These are phyloP conservation scores for Monoraphidium neglectum DNA, from an alignment of 139 green algal genomes.

Conservation along the genomic window DNA sequence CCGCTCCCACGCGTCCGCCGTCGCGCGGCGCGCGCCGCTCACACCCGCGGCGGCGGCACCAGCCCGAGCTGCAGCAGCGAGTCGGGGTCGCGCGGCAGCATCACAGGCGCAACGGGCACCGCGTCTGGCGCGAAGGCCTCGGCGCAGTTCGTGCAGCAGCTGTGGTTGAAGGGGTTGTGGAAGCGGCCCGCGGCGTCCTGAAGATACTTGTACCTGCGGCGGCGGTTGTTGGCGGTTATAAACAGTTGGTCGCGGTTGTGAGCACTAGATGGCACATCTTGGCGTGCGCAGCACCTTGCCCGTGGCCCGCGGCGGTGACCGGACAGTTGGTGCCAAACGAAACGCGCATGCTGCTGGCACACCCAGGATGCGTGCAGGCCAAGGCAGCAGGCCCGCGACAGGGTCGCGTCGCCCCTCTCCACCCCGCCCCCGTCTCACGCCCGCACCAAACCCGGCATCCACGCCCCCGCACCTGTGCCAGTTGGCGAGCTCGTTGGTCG, in stretches of 20 bases:
- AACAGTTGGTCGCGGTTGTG: not conserved
- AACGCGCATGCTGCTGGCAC: too few species aligned
- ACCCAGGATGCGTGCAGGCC: too few species aligned
- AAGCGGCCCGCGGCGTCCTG: constrained; percentile 71
- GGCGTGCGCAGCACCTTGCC: too few species aligned
- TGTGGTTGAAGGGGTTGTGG: constrained; percentile 87
- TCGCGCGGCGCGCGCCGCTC: too few species aligned
- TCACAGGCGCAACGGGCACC: constrained; percentile 13
- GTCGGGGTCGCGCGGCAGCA: constrained; percentile 6
- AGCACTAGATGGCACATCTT: too few species aligned
- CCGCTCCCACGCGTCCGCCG: too few species aligned
- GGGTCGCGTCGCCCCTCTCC: not conserved
- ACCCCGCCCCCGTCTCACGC: not conserved
- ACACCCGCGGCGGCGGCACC: not conserved
- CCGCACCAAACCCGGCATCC: not conserved
- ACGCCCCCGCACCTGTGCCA: constrained; percentile 68
- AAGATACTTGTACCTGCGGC: constrained; percentile 81
- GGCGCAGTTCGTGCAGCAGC: constrained; percentile 56
- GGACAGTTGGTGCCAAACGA: not conserved
- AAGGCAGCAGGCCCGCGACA: not conserved
- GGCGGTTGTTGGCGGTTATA: not conserved
- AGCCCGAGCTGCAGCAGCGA: not conserved
- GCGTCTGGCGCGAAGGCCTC: constrained; percentile 45
- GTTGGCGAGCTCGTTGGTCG: constrained; percentile 97
- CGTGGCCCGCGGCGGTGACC: too few species aligned